phyloP scores from a whole-genome alignment of 2,329 filamentous ascomycete species.

The Beauveria sp. region DNA sequence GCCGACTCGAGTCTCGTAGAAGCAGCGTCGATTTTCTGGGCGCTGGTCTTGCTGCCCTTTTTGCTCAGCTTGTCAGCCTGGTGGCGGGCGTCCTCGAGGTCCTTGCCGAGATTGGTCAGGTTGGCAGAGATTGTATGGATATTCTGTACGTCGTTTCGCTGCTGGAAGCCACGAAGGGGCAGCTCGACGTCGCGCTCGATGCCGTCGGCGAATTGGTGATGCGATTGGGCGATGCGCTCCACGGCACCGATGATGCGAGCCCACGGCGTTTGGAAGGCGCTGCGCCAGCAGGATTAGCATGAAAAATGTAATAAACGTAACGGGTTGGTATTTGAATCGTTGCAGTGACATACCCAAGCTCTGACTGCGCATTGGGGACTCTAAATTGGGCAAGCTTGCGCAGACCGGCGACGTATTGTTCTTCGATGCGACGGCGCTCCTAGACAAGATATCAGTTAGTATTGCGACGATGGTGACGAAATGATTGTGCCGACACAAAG shows the following conservation, averaged over 20 bases:
- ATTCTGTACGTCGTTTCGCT: conserved; percentile 68
- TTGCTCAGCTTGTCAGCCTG: conserved; percentile 76
- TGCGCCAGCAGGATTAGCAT: conserved; percentile 28
- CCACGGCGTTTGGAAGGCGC: conserved; percentile 87
- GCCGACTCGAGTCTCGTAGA: conserved; percentile 67
- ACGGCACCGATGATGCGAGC: conserved; percentile 74
- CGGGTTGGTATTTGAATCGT: background rate
- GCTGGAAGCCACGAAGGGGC: conserved; percentile 69
- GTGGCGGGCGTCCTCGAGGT: conserved; percentile 76
- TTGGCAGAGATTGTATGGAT: conserved; percentile 79
- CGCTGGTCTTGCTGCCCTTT: conserved; percentile 69
- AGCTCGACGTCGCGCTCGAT: conserved; percentile 85
- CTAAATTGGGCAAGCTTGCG: conserved; percentile 71
- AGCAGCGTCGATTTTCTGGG: conserved; percentile 70
- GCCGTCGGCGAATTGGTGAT: conserved; percentile 69
- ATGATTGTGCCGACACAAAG: too few relatives aligned
- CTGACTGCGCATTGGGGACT: conserved; percentile 65
- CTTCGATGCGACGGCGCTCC: conserved; percentile 90
- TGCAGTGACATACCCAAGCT: conserved; percentile 68
- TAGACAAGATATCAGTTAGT: conserved; percentile 28
- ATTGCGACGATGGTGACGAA: background rate
- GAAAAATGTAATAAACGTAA: too few relatives aligned
- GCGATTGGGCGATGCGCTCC: conserved; percentile 73
- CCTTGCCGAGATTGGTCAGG: conserved; percentile 70
- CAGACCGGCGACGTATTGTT: conserved; percentile 75